Conservation (phyloP, 768 basidiomycete genomes). For the Leccinum longicurvipes region DNA sequence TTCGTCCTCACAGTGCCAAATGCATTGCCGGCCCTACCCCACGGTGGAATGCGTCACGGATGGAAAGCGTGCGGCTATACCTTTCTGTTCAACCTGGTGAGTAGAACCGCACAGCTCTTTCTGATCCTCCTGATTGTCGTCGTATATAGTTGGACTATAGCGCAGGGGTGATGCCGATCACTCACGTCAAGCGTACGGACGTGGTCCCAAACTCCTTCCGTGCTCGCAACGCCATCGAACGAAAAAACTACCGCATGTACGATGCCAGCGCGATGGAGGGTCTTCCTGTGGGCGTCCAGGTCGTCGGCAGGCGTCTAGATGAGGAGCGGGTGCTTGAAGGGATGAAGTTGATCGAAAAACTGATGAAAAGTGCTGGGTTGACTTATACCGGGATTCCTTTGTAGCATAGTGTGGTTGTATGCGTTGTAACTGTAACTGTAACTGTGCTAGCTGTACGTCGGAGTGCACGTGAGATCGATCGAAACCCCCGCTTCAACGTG, state of each 20-base stretch:
- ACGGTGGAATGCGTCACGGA: slow-evolving; percentile 50
- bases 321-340: slow-evolving; percentile 49
- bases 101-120: slow-evolving; percentile 10
- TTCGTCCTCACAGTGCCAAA: slow-evolving; percentile 62
- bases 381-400: slow-evolving; percentile 26
- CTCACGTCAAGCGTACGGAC: slow-evolving; percentile 37
- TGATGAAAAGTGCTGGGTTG: slow-evolving; percentile 23
- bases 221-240: slow-evolving; percentile 36
- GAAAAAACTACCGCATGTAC: slow-evolving; percentile 41
- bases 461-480: neutral
- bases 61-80: slow-evolving; percentile 62
- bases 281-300: slow-evolving; percentile 43
- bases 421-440: too few relatives aligned
- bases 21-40: slow-evolving; percentile 56
- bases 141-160: slow-evolving; percentile 41
- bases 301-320: slow-evolving; percentile 41
- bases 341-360: slow-evolving; percentile 39
- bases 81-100: slow-evolving; percentile 64
- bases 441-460: neutral
- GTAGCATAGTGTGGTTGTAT: neutral
- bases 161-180: slow-evolving; percentile 45
- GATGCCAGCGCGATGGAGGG: slow-evolving; percentile 41
- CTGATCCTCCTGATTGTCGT: neutral
- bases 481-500: too few relatives aligned
- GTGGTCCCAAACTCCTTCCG: slow-evolving; percentile 21